Base-by-base conservation (phyloP, 768 basidiomycete genomes). In the Wakefieldia striispora region DNA sequence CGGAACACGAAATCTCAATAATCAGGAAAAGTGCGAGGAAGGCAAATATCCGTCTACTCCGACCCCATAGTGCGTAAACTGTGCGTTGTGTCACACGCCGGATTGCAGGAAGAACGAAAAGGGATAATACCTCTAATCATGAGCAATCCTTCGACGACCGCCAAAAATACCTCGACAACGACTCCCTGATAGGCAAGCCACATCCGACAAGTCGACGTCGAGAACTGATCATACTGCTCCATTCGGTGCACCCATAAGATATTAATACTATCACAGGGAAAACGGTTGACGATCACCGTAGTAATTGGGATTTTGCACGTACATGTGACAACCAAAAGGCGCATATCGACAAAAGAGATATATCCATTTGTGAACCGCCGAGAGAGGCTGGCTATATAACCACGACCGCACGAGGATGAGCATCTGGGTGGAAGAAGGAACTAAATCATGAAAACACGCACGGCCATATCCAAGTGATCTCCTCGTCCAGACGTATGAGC, bases 161-260 rank as follows among this genome's bases (percentile, higher is more conserved):
- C 43, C 11, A 51, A 31, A 26, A 51, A 47, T 24, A 51, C 35
- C 19, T 40, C 36, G 23, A 43, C 31, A 13, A 45, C 17, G 27
- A 41, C 23, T 10, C 41, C 47, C 19, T 56, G 55, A 41, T 55
- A 55, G 17, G 45, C 42, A 14, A 56, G 17, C 53, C 53, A 55
- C 21, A 43, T 12, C 14, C 45, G 45, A 34, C 55, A 56, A 0
- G 45, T 40, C 19, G 48, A 35, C 8, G 16, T 16, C 17, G 38
- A 4, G 35, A 54, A 45, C 6, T 14, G 20, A 40, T 39, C 19
- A 27, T 47, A 20, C 14, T 40, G 44, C 6, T 56, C 48, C 39
- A 44, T 49, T 36, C 45, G 33, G 13, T 11, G 53, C 17, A 47
- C 48, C 17, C 47, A 55, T 26, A 43, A 24, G 29, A 41, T 20